phyloP scores from a whole-genome alignment of 768 basidiomycete species.

The Pseudohyphozyma bogoriensis region DNA sequence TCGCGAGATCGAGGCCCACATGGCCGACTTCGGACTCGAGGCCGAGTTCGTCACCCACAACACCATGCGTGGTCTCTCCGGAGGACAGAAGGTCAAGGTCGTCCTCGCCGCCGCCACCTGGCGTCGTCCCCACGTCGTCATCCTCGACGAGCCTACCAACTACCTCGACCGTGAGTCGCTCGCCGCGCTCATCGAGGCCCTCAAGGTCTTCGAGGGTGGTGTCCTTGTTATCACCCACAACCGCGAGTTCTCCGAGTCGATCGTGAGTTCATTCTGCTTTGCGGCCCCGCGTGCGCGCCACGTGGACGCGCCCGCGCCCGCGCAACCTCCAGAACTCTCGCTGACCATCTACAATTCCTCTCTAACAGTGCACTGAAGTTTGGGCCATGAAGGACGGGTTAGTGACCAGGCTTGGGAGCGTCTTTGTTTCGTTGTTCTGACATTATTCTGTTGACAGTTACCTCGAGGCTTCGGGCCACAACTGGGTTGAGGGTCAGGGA shows the following conservation, averaged over 20 bases:
- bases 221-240: slow-evolving; percentile 75
- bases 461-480: slow-evolving; percentile 97
- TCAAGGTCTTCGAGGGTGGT: slow-evolving; percentile 98
- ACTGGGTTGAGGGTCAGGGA: slow-evolving; percentile 99
- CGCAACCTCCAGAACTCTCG: no score
- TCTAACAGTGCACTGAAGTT: slow-evolving; percentile 95
- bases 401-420: slow-evolving; percentile 73
- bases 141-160: slow-evolving; percentile 79
- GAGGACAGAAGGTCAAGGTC: slow-evolving; percentile 96
- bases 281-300: no score
- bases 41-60: slow-evolving; percentile 98
- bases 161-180: slow-evolving; percentile 99
- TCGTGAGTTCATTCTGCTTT: no score
- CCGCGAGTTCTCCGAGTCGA: slow-evolving; percentile 94
- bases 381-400: slow-evolving; percentile 99
- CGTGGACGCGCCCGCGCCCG: no score
- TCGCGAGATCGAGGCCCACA: slow-evolving; percentile 97
- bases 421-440: neutral
- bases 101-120: slow-evolving; percentile 72
- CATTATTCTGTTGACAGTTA: slow-evolving; percentile 55
- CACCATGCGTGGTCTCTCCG: slow-evolving; percentile 92
- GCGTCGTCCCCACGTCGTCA: slow-evolving; percentile 96
- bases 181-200: slow-evolving; percentile 93
- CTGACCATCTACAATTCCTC: no score
- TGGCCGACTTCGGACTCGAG: slow-evolving; percentile 98